These are phyloP conservation scores for Cynara cardunculus DNA, from an alignment of 129 eudicot genomes.

Conservation along the genomic window DNA sequence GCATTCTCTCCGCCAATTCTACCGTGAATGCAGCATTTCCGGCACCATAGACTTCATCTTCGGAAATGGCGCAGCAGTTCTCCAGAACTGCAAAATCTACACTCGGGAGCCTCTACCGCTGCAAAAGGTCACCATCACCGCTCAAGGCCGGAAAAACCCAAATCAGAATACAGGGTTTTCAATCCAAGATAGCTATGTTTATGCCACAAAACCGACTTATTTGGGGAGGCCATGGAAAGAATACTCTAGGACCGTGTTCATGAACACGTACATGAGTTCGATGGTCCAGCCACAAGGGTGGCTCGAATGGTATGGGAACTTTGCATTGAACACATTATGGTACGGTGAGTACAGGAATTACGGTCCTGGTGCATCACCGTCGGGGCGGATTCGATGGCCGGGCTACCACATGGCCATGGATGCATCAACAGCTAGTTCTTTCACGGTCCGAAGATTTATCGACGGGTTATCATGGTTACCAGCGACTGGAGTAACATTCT, in stretches of 20 bases:
- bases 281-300: slow-evolving; percentile 86
- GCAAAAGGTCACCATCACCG: slow-evolving; percentile 86
- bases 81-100: slow-evolving; percentile 74
- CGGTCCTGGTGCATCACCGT: slow-evolving; percentile 64
- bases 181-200: slow-evolving; percentile 67
- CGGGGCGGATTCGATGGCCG: slow-evolving; percentile 78
- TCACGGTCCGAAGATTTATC: slow-evolving; percentile 62
- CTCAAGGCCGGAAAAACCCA: slow-evolving; percentile 84
- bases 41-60: slow-evolving; percentile 95
- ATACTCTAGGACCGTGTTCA: slow-evolving; percentile 70
- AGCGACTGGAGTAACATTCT: slow-evolving; percentile 74
- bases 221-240: slow-evolving; percentile 93
- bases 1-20: slow-evolving; percentile 93
- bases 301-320: slow-evolving; percentile 89
- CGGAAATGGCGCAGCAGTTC: slow-evolving; percentile 91
- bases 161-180: slow-evolving; percentile 82
- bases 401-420: slow-evolving; percentile 69
- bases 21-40: slow-evolving; percentile 73
- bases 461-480: slow-evolving; percentile 90
- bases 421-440: slow-evolving; percentile 49
- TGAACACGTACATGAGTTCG: slow-evolving; percentile 70
- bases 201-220: slow-evolving; percentile 72
- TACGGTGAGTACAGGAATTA: slow-evolving; percentile 86
- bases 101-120: slow-evolving; percentile 63
- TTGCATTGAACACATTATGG: slow-evolving; percentile 71